Percentiles rank a stretch among this genome's conserved stretches.
Evolutionary conservation across 805 yeast genomes (phyloP).

Genomic region (Cyberlindnera petersonii): DNA sequence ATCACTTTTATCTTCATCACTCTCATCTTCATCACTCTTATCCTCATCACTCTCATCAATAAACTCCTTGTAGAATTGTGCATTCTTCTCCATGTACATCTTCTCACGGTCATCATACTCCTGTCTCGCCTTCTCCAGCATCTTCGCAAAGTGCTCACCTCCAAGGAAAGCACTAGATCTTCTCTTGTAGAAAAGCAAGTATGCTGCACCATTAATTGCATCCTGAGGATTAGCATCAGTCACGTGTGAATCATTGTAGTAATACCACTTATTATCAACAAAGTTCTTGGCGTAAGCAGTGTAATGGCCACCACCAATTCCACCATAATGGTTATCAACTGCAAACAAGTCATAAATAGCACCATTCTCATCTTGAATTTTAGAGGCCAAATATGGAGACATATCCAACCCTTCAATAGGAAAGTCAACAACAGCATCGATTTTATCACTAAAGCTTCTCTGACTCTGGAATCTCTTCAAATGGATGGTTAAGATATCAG

Average conservation of each 20-base stretch:
- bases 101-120: slow-evolving; percentile 27
- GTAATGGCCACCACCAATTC: slow-evolving; percentile 96
- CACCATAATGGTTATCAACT: slow-evolving; percentile 94
- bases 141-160: slow-evolving; percentile 39
- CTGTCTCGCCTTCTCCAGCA: slow-evolving; percentile 40
- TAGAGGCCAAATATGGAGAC: slow-evolving; percentile 47
- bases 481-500: slow-evolving; percentile 86
- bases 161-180: slow-evolving; percentile 41
- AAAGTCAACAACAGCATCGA: slow-evolving; percentile 78
- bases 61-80: slow-evolving; percentile 26
- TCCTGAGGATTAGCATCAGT: slow-evolving; percentile 54
- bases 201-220: slow-evolving; percentile 74
- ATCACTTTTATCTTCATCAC: slow-evolving; percentile 1
- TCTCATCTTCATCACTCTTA: too few species aligned
- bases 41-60: slow-evolving; percentile 20
- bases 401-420: slow-evolving; percentile 83
- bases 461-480: slow-evolving; percentile 86
- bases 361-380: slow-evolving; percentile 26
- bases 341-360: slow-evolving; percentile 81
- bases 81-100: slow-evolving; percentile 23
- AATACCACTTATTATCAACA: slow-evolving; percentile 78
- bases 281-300: slow-evolving; percentile 85
- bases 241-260: slow-evolving; percentile 83
- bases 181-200: slow-evolving; percentile 76
- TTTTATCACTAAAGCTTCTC: slow-evolving; percentile 82